These are phyloP conservation scores for Populus simonii DNA, from an alignment of 345 rosid genomes.

Conservation along the genomic window DNA sequence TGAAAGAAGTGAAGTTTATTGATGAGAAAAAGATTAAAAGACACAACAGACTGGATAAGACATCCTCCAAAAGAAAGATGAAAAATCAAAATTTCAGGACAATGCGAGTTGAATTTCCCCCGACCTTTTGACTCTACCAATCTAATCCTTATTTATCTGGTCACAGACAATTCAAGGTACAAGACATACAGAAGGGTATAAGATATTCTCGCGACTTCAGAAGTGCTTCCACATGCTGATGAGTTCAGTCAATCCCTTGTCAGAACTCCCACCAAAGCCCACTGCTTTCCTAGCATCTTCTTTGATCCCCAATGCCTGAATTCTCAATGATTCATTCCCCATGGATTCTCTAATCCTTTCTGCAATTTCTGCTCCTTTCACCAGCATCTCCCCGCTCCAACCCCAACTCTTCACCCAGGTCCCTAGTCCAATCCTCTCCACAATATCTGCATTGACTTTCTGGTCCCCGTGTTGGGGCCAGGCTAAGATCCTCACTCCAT, in stretches of 20 bases:
- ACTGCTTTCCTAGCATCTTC: slow-evolving; percentile 34
- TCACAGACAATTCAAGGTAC: neutral
- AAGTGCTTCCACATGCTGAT: slow-evolving; percentile 4
- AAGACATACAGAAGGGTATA: neutral
- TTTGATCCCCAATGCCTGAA: slow-evolving; percentile 16
- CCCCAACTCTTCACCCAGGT: slow-evolving; percentile 3
- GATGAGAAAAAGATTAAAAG: neutral
- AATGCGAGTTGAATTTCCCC: neutral
- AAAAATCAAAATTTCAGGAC: neutral
- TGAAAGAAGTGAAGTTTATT: neutral
- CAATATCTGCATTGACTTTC: neutral
- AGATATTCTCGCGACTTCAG: neutral
- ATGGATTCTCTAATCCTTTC: slow-evolving; percentile 21
- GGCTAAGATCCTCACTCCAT: slow-evolving; percentile 39
- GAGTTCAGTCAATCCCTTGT: neutral
- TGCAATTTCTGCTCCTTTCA: slow-evolving; percentile 9
- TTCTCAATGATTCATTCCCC: slow-evolving; percentile 26
- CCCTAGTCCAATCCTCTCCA: slow-evolving; percentile 6
- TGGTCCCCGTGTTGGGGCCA: slow-evolving; percentile 53
- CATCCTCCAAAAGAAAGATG: no score
- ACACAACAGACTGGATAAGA: neutral
- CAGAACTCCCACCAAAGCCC: slow-evolving; percentile 27
- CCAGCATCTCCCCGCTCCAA: slow-evolving; percentile 9
- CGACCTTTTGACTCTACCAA: no score
- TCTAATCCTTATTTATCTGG: neutral